These are phyloP conservation scores for Diaporthe citriasiana DNA, from an alignment of 2,329 filamentous ascomycete genomes.

Conservation along the genomic window DNA sequence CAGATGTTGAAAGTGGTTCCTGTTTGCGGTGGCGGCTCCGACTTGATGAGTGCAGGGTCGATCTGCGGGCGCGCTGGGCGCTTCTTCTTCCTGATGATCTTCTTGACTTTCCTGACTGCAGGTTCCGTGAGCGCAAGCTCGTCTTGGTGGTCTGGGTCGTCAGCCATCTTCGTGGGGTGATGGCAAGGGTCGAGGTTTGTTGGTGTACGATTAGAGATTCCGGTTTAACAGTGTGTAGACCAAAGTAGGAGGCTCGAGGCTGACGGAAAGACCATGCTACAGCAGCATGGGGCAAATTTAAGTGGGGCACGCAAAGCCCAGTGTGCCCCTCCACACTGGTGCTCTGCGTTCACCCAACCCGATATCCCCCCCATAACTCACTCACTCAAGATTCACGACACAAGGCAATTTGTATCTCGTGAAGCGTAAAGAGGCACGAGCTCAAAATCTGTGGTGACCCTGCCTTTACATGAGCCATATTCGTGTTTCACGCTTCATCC, in stretches of 20 bases:
- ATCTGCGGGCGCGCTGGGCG: slow-evolving; percentile 92
- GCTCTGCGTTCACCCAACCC: background rate
- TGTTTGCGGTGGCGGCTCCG: slow-evolving; percentile 90
- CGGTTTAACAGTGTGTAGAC: background rate
- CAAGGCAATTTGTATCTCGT: background rate
- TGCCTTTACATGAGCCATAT: background rate
- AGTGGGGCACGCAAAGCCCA: slow-evolving; percentile 28
- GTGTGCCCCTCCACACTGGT: slow-evolving; percentile 20
- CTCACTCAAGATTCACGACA: background rate
- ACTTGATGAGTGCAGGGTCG: slow-evolving; percentile 85
- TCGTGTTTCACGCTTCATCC: background rate
- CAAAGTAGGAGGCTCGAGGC: slow-evolving; percentile 21
- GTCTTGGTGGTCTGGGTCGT: slow-evolving; percentile 45
- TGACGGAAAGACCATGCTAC: background rate
- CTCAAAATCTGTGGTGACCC: background rate
- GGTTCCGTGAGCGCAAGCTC: slow-evolving; percentile 58
- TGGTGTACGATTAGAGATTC: background rate
- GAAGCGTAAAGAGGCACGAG: background rate
- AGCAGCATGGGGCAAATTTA: slow-evolving; percentile 28
- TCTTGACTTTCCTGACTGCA: slow-evolving; percentile 80
- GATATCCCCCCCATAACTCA: background rate
- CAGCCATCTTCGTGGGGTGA: slow-evolving; percentile 45
- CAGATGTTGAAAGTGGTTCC: slow-evolving; percentile 98
- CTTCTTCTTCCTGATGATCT: slow-evolving; percentile 92
- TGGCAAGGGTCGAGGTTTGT: background rate